Base-by-base conservation (phyloP, 2,329 filamentous ascomycete genomes). In the Diaporthe amygdali region DNA sequence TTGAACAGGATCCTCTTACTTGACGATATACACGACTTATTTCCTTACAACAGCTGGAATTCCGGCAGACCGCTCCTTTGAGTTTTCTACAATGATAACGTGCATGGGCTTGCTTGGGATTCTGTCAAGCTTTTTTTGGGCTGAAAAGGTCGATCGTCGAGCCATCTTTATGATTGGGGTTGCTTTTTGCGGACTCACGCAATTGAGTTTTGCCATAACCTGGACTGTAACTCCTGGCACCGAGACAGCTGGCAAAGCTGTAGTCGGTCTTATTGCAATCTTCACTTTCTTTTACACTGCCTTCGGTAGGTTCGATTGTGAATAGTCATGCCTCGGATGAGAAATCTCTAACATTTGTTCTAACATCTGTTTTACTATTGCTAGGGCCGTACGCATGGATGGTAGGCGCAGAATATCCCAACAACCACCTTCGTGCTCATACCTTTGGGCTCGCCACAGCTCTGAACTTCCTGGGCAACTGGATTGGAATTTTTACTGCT, bases 401-500 rank as follows among this genome's bases (percentile, higher is more conserved):
- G 17, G 73, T 83, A 9, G 81, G 81, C 20, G 80, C 81, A 30
- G 82, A 84, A 72, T 78, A 80, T 41, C 81, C 81, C 2, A 82
- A 79, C 71, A 82, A 82, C 54, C 78, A 80, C 59, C 77, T 83
- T 17, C 81, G 82, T 20, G 79, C 80, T 6, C 79, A 82, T 72
- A 82, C 80, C 2, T 82, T 80, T 64, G 82, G 82, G 7, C 15
- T 83, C 7, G 79, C 78, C 8, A 82, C 81, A 3, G 81, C 81
- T 2, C 51, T 82, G 22, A 82, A 81, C 73, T 84, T 83, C 71
- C 75, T 83, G 10, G 81, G 81, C 7, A 82, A 81, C 71, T 83
- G 81, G 80, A 72, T 82, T 1, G 81, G 79, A 0, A 80, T 80
- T 5, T 80, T 83, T 61, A 82, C 80, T 1, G 82, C 81, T 4